Conservation (phyloP, 495 filamentous ascomycete genomes). For the Cladorrhinum samala region DNA sequence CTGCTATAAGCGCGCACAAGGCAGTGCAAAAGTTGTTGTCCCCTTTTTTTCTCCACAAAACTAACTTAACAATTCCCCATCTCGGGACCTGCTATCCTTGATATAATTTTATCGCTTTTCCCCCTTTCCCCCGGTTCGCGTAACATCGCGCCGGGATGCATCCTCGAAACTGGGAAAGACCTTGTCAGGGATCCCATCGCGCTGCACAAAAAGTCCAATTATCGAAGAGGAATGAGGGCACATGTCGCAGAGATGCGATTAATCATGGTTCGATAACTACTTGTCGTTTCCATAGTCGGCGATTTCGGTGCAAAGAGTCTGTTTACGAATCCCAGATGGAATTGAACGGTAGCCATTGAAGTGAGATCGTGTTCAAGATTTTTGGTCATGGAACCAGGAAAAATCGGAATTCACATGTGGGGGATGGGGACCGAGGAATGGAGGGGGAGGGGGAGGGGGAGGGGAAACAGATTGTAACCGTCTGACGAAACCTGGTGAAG, state of each 20-base stretch:
- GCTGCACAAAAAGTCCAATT: too few species aligned
- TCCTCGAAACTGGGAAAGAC: neutral
- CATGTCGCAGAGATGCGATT: neutral
- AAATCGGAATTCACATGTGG: too few species aligned
- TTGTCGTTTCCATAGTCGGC: neutral
- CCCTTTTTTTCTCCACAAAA: too few species aligned
- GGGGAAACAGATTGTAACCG: too few species aligned
- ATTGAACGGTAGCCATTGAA: neutral
- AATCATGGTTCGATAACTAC: neutral
- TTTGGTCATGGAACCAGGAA: neutral
- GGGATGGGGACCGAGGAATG: too few species aligned
- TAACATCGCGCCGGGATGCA: neutral
- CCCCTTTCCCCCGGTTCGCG: neutral
- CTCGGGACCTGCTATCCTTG: neutral
- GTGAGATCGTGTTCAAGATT: neutral
- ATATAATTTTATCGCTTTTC: neutral
- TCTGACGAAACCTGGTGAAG: too few species aligned
- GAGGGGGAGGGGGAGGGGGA: too few species aligned
- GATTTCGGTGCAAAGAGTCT: neutral
- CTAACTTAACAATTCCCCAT: neutral
- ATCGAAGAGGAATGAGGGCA: neutral
- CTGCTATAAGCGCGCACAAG: too few species aligned
- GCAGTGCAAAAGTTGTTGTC: neutral
- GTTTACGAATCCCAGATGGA: too few species aligned
- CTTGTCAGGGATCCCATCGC: too few species aligned